Percentiles rank a stretch among this genome's conserved stretches.
These are phyloP conservation scores for Diversispora epigaea DNA, from an alignment of 192 early-diverging fungal genomes.

Conservation along the genomic window DNA sequence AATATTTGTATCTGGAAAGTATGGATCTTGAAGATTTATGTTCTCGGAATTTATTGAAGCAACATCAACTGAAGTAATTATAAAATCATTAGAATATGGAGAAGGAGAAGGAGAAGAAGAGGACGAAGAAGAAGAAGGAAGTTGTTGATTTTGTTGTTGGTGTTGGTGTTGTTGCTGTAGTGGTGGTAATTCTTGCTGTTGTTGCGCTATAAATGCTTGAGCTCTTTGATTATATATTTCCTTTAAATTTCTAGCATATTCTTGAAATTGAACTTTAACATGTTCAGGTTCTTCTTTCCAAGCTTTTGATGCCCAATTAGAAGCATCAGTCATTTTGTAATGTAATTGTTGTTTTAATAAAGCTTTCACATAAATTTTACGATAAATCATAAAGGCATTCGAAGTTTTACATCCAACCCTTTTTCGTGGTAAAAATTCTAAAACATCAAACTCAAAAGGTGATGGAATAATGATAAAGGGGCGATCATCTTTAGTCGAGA, in stretches of 20 bases:
- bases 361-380: conserved; percentile 3
- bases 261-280: not conserved
- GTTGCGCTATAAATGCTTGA: not conserved
- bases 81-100: no score
- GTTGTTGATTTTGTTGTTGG: no score
- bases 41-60: no score
- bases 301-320: conserved; percentile 8
- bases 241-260: not conserved
- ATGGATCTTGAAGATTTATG: no score
- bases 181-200: no score
- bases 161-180: no score
- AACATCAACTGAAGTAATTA: no score
- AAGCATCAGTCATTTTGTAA: conserved; percentile 11
- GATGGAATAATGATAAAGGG: not conserved
- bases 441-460: not conserved
- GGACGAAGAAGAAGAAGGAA: no score
- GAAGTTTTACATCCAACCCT: conserved; percentile 2
- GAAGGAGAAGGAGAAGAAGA: no score
- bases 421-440: not conserved
- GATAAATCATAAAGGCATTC: conserved; percentile 26
- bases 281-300: conserved; percentile 1
- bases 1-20: no score
- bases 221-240: not conserved
- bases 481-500: not conserved
- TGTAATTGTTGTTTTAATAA: not conserved